These are phyloP conservation scores for Solanum tacnaense DNA, from an alignment of 257 asterid genomes.

Conservation along the genomic window DNA sequence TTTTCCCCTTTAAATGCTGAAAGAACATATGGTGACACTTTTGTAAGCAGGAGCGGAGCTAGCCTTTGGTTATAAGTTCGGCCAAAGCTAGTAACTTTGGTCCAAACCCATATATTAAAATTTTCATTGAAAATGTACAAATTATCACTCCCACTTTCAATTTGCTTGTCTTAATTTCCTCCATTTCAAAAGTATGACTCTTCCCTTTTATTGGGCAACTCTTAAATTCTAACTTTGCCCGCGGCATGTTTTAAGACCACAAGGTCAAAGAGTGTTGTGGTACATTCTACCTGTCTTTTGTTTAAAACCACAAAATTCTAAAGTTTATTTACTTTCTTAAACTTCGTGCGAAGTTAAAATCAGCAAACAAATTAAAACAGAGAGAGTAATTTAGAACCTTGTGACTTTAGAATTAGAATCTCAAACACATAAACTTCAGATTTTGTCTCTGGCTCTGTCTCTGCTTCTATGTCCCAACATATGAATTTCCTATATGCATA, in stretches of 20 bases:
- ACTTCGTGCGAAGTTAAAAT: background rate
- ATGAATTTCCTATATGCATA: background rate
- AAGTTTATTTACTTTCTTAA: too few species aligned
- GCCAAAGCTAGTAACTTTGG: background rate
- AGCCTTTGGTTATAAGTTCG: background rate
- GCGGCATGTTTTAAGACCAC: background rate
- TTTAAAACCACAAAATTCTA: background rate
- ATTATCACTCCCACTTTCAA: background rate
- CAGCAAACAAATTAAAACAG: background rate
- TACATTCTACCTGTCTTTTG: too few species aligned
- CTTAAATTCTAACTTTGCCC: background rate
- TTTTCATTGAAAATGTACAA: background rate
- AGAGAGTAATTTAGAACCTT: background rate
- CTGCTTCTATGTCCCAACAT: background rate
- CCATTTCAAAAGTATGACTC: background rate
- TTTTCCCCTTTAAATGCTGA: background rate
- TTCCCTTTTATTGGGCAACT: background rate
- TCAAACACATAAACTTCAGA: background rate
- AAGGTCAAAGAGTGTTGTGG: background rate
- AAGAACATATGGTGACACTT: background rate
- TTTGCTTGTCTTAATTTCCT: background rate
- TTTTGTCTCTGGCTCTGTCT: background rate
- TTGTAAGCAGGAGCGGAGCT: background rate
- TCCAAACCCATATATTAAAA: background rate
- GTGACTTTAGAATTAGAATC: background rate